phyloP scores from a whole-genome alignment of 768 basidiomycete species.

The Infundibulicybe gibba region DNA sequence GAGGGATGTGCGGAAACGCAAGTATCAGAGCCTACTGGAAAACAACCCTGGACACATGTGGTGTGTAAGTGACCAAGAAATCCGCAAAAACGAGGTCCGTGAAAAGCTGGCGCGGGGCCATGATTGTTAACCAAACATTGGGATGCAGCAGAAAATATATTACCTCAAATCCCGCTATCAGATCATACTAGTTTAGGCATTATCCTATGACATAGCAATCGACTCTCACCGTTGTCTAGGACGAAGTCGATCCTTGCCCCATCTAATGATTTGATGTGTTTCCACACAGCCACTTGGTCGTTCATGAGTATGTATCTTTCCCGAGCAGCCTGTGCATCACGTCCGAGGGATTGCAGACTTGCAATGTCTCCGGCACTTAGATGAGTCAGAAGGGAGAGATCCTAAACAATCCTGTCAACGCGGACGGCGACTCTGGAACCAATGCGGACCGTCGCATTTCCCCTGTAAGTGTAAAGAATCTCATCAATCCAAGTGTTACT shows the following conservation, averaged over 20 bases:
- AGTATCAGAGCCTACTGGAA: constrained; percentile 69
- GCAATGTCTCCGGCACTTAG: constrained; percentile 80
- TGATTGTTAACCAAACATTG: neutral
- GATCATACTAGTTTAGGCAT: neutral
- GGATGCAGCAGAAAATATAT: neutral
- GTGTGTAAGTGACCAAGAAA: constrained; percentile 87
- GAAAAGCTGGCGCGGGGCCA: constrained; percentile 56
- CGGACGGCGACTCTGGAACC: neutral
- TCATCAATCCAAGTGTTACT: neutral
- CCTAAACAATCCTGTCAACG: constrained; percentile 39
- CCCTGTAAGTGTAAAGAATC: constrained; percentile 45
- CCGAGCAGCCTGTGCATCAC: constrained; percentile 76
- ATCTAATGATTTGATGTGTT: constrained; percentile 55
- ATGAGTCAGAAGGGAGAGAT: constrained; percentile 87
- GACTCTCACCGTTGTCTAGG: constrained; percentile 71
- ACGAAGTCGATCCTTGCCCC: constrained; percentile 75
- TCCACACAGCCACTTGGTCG: constrained; percentile 76
- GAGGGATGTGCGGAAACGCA: constrained; percentile 1
- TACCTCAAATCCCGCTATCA: constrained; percentile 87
- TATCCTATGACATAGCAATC: neutral
- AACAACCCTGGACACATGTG: constrained; percentile 74
- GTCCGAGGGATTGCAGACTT: constrained; percentile 76
- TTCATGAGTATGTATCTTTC: constrained; percentile 79
- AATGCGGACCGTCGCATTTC: constrained; percentile 79
- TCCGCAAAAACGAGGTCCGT: constrained; percentile 93